phyloP scores from a whole-genome alignment of 2,329 filamentous ascomycete species.

The Colletotrichum shisoi region DNA sequence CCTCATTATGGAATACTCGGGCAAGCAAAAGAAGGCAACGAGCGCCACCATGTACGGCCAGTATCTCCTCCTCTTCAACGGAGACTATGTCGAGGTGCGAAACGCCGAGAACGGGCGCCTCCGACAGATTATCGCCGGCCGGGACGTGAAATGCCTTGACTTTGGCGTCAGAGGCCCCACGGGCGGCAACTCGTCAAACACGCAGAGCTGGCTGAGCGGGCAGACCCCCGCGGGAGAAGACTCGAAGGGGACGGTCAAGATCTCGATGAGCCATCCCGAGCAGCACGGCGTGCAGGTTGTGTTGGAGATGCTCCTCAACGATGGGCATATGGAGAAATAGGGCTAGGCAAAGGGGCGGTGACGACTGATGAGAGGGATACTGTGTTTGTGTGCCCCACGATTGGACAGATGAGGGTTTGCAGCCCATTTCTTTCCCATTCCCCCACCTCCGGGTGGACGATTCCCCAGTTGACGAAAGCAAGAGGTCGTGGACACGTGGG shows the following conservation, averaged over 20 bases:
- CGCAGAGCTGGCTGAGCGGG: conserved; percentile 45
- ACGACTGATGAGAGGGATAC: conserved; percentile 22
- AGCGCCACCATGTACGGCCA: conserved; percentile 88
- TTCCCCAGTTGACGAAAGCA: conserved; percentile 10
- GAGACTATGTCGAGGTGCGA: conserved; percentile 94
- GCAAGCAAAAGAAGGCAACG: conserved; percentile 78
- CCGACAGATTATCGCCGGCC: conserved; percentile 90
- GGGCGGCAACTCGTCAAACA: conserved; percentile 54
- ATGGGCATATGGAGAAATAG: conserved; percentile 71
- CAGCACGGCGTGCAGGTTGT: conserved; percentile 84
- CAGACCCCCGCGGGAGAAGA: conserved; percentile 52
- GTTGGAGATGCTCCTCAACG: conserved; percentile 90
- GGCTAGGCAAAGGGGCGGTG: background rate
- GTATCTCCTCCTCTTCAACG: conserved; percentile 91
- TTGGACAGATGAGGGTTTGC: conserved; percentile 11
- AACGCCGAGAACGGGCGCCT: conserved; percentile 95
- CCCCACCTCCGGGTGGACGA: background rate
- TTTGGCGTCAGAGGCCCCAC: conserved; percentile 75
- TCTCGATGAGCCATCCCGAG: conserved; percentile 94
- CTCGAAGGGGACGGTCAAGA: conserved; percentile 82
- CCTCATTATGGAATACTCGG: conserved; percentile 99
- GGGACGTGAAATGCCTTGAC: conserved; percentile 89
- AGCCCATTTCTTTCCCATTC: background rate
- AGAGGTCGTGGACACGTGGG: conserved; percentile 8
- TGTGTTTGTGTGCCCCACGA: conserved; percentile 11